phyloP scores from a whole-genome alignment of 257 asterid genomes.

The Solanum raphanifolium region DNA sequence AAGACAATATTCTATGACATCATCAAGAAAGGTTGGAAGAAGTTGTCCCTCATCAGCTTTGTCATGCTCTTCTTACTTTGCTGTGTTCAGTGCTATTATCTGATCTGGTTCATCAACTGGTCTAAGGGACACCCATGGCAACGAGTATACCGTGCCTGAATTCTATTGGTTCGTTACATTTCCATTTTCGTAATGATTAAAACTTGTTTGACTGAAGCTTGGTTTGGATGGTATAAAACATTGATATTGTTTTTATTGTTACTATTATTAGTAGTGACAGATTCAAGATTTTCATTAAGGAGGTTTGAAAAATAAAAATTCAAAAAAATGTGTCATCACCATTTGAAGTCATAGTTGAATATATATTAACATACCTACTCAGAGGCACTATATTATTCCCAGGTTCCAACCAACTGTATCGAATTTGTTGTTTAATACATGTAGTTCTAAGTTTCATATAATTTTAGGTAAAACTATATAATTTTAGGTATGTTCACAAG shows the following conservation, averaged over 20 bases:
- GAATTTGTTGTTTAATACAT: background rate
- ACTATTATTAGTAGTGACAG: too few relatives aligned
- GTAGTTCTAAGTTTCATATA: background rate
- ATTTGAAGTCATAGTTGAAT: background rate
- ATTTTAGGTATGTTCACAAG: background rate
- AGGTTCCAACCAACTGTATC: background rate
- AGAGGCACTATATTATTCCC: background rate
- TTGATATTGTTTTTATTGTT: too few relatives aligned
- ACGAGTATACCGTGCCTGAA: background rate
- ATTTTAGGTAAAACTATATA: too few relatives aligned
- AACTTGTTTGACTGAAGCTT: background rate
- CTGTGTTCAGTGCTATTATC: too few relatives aligned
- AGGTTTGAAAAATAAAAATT: too few relatives aligned
- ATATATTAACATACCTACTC: background rate
- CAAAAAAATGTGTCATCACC: background rate
- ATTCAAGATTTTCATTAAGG: too few relatives aligned
- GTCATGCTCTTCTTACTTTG: background rate
- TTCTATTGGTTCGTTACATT: background rate
- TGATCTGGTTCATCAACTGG: too few relatives aligned
- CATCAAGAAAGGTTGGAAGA: conserved; percentile 26
- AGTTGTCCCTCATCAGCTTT: conserved; percentile 11
- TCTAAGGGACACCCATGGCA: too few relatives aligned
- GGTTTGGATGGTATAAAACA: background rate
- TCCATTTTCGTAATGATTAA: background rate
- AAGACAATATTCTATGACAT: conserved; percentile 15